Evolutionary conservation across 768 basidiomycete species (phyloP).

Genomic region (Cystobasidium onofrii): DNA sequence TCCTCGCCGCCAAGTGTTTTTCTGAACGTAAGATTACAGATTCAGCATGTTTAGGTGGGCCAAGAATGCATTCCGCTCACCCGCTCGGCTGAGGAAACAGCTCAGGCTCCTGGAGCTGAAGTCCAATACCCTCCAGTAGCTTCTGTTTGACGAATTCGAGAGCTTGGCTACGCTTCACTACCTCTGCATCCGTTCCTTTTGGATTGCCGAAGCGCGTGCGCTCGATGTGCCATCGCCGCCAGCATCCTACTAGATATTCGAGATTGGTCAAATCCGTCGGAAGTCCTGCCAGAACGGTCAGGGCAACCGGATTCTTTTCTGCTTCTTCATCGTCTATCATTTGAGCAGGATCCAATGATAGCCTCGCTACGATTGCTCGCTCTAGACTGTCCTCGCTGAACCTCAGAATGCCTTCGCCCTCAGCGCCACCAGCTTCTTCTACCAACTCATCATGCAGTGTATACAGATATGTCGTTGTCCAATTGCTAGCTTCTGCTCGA

Average conservation of each 20-base stretch:
- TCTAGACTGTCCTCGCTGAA: conserved; percentile 22
- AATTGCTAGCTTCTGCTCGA: conserved; percentile 15
- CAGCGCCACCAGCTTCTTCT: conserved; percentile 49
- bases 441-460: conserved; percentile 60
- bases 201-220: not conserved
- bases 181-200: conserved; percentile 52
- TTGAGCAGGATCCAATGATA: conserved; percentile 65
- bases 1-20: conserved; percentile 69
- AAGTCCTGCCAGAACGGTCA: conserved; percentile 56
- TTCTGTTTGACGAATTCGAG: conserved; percentile 83
- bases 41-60: no score
- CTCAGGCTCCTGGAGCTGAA: conserved; percentile 79
- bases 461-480: conserved; percentile 67
- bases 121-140: conserved; percentile 57
- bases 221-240: conserved; percentile 57
- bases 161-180: conserved; percentile 67
- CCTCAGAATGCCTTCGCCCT: conserved; percentile 3
- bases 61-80: conserved; percentile 50
- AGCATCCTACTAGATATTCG: conserved; percentile 81
- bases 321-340: conserved; percentile 53
- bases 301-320: conserved; percentile 48
- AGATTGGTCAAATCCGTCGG: conserved; percentile 71
- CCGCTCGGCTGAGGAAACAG: conserved; percentile 80
- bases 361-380: conserved; percentile 58
- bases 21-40: conserved; percentile 62